Evolutionary conservation across 495 filamentous ascomycete genomes (phyloP), one percentile per base, ranked within the genome.

Genomic region (Apiosordaria backusii): DNA sequence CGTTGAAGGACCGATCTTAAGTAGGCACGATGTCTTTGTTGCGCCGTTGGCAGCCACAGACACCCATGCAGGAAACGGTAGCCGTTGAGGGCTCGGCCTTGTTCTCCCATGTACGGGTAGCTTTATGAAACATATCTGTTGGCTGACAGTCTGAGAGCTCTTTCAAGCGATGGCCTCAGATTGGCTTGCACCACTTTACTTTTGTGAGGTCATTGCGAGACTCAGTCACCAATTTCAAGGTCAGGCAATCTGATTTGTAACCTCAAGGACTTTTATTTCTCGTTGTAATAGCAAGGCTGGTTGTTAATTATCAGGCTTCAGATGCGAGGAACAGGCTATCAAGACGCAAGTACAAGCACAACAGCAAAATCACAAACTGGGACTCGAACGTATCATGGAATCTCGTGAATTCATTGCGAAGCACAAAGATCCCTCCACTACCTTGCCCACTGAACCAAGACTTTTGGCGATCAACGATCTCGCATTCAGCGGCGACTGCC

Each of bases 401-500:
- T 78, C 74, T 76, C 79, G 75, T 82, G 79, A 81, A 81, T 84
- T 82, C 71, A 70, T 80, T 69, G 81, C 80, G 77, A 80, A 81
- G 77, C 76, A 80, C 81, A 82, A 80, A 77, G 77, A 75, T 71
- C 77, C 69, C 74, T 75, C 70, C 50, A 50, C 67, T 70, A 74
- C 67, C 69, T 75, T 64, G 45, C 57, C 61, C 74, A 77, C 81
- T 78, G 78, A 81, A 75, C 68, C 72, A 67, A 79, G 79, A 78
- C 81, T 81, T 82, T 78, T 80, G 79, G 80, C 76, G 69, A 76
- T 81, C 83, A 83, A 84, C 82, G 77, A 82, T 82, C 79, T 86
- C 81, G 77, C 80, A 81, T 77, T 45, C 72, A 68, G 72, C 52
- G 22, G 52, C 10, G 22, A 55, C 59, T 40, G 59, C 26, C 6